phyloP scores from a whole-genome alignment of 73 alveolate genomes.

The Tetrahymena thermophila region DNA sequence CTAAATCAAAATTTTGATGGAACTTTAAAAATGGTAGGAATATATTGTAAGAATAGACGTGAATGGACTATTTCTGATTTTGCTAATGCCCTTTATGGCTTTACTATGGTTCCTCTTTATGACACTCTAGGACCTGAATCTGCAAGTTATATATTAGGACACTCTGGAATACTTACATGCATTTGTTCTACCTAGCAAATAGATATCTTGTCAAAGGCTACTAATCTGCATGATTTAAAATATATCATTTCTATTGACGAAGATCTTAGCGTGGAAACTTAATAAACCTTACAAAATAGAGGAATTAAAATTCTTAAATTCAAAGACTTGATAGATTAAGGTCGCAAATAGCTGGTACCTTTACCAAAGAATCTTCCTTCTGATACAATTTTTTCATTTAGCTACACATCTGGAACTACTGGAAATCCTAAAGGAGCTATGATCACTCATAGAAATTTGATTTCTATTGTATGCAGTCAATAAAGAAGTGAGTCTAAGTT shows the following conservation, averaged over 20 bases:
- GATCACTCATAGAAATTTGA: constrained; percentile 63
- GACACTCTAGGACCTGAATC: constrained; percentile 49
- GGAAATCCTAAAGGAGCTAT: constrained; percentile 96
- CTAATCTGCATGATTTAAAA: constrained; percentile 23
- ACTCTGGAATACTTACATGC: constrained; percentile 58
- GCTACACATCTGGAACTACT: constrained; percentile 89
- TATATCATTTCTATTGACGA: constrained; percentile 15
- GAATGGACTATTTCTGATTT: constrained; percentile 65
- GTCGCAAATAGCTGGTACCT: neutral
- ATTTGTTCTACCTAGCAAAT: constrained; percentile 46
- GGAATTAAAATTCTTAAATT: neutral
- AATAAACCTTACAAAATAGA: constrained; percentile 2
- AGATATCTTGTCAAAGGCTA: constrained; percentile 44
- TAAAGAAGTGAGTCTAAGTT: constrained; percentile 41
- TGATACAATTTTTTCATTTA: constrained; percentile 33
- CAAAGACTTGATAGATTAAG: constrained; percentile 12
- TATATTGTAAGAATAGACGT: constrained; percentile 57
- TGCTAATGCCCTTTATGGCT: constrained; percentile 41
- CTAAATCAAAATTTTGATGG: neutral
- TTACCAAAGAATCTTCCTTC: neutral
- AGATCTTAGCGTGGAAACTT: neutral
- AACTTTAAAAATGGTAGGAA: constrained; percentile 31
- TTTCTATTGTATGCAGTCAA: constrained; percentile 45
- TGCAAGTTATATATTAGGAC: constrained; percentile 56
- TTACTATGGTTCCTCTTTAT: constrained; percentile 60